Base-by-base conservation (phyloP, 2,329 filamentous ascomycete genomes). In the Neopestalotiopsis clavispora region DNA sequence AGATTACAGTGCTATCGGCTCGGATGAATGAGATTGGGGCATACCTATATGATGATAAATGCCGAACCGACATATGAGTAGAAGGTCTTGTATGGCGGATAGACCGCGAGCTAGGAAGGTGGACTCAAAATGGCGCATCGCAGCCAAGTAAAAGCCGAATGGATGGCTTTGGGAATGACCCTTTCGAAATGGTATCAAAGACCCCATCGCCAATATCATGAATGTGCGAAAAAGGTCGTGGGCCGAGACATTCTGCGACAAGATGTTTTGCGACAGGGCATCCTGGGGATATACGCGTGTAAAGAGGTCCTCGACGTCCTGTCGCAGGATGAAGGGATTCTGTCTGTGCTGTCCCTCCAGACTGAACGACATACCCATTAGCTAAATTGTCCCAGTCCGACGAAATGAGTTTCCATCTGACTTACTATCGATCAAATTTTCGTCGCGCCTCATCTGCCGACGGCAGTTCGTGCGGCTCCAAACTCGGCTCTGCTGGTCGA, bases 11-110 rank as follows among this genome's bases (percentile, higher is more conserved):
- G 40, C 20, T 23, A 20, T 6, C 7, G n/a, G 32, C 40, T 23
- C 14, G 45, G 12, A 3, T 32, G 3, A 10, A 42, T 23, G 20
- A 67, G 14, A 12, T 17, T 28, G 42, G 42, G 12, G 59, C 68
- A 20, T 68, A 77, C 78, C 78, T n/a, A 81, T 82, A 23, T 82
- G 80, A 69, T 83, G 77, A 66, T 83, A 84, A 56, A 83, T 81
- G 0, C 80, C 81, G 68, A 83, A 84, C 13, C 81, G 74, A 9
- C 77, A 79, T 17, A 84, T 73, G 4, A 84, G 68, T 0, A 84
- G 71, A 2, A 84, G 73, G 61, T 84, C 80, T 67, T 83, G 80
- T 10, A 83, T 77, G 0, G 80, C 79, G 5, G 76, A 72, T 1
- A 80, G 66, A 1, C 77, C 76, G n/a, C 74, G 72, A 0, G 78